A percentile compares a stretch with the other conserved stretches of the same genome.
phyloP scores from a whole-genome alignment of 106 monocot genomes.

The Dioscorea alata region DNA sequence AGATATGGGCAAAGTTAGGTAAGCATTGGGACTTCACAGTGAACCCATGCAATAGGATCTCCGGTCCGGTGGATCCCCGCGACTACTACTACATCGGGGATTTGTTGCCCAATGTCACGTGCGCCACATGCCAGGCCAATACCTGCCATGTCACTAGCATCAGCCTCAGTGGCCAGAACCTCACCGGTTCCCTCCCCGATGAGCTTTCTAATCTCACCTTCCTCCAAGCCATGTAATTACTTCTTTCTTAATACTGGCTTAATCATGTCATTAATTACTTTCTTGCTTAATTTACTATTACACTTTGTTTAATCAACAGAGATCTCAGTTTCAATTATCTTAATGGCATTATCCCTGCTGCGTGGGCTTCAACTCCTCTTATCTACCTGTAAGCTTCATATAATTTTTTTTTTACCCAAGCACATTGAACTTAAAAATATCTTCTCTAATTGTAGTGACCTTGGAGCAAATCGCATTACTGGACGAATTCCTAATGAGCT shows the following conservation, averaged over 20 bases:
- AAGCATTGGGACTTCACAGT: conserved; percentile 23
- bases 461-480: not conserved
- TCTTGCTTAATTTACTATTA: too few species aligned
- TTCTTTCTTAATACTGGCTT: not conserved
- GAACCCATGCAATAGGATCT: conserved; percentile 15
- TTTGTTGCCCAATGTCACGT: not conserved
- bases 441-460: not conserved
- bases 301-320: not conserved
- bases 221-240: not conserved
- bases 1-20: conserved; percentile 9
- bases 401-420: too few species aligned
- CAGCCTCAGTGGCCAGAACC: not conserved
- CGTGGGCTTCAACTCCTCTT: not conserved
- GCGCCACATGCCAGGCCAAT: not conserved
- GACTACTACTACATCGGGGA: too few species aligned
- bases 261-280: not conserved
- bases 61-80: not conserved
- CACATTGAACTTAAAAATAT: not conserved
- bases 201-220: not conserved
- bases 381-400: not conserved
- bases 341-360: not conserved
- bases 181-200: not conserved
- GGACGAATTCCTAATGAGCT: not conserved
- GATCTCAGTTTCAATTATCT: not conserved
- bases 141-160: not conserved